phyloP scores from a whole-genome alignment of 345 rosid genomes.

The Camelina hispida region DNA sequence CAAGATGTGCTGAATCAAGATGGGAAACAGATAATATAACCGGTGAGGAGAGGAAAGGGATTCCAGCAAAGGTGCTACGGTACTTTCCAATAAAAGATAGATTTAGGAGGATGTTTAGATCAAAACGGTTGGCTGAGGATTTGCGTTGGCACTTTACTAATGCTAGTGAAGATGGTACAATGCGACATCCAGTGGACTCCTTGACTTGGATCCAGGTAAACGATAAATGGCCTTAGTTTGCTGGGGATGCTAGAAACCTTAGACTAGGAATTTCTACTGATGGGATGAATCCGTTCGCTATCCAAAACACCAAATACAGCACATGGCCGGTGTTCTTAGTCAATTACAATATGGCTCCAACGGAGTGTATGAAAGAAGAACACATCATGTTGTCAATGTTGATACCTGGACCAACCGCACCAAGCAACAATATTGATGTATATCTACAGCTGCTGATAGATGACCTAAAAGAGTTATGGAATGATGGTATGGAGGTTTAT shows the following conservation, averaged over 20 bases:
- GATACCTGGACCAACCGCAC: background rate
- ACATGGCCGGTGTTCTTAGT: background rate
- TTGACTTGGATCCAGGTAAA: background rate
- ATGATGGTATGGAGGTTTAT: background rate
- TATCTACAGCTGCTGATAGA: background rate
- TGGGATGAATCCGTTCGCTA: background rate
- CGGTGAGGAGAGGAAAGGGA: background rate
- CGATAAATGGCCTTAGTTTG: conserved; percentile 1
- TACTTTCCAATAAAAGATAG: background rate
- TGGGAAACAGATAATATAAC: background rate
- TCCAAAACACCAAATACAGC: background rate
- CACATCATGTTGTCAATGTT: background rate
- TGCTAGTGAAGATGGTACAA: background rate
- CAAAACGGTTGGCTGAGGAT: background rate
- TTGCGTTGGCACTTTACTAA: background rate
- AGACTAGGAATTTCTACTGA: background rate
- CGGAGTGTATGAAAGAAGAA: background rate
- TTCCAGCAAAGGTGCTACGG: background rate
- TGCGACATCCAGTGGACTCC: background rate
- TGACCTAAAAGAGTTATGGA: background rate
- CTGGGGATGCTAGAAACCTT: background rate
- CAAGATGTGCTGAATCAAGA: no score
- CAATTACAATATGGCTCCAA: background rate
- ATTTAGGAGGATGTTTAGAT: background rate
- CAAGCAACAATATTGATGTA: background rate